A percentile compares a stretch with the other conserved stretches of the same genome.
Evolutionary conservation across 495 filamentous ascomycete genomes (phyloP).

Genomic region (Glutinoglossum americanum): DNA sequence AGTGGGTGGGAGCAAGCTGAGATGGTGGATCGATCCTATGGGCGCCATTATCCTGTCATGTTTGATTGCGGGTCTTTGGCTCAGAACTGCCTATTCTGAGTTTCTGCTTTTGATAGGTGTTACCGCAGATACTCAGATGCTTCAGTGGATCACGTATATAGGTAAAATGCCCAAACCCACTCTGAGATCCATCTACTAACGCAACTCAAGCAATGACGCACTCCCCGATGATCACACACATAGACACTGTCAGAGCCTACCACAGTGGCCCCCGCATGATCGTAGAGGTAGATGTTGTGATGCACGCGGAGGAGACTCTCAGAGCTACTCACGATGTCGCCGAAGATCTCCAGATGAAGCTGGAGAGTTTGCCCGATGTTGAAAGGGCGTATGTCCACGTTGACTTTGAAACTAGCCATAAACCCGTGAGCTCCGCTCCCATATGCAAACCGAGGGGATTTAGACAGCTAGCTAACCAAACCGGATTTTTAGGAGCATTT

Average conservation of each 20-base stretch:
- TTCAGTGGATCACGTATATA: slow-evolving; percentile 92
- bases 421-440: slow-evolving; percentile 29
- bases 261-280: slow-evolving; percentile 78
- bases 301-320: slow-evolving; percentile 46
- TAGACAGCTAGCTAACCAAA: neutral
- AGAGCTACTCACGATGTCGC: slow-evolving; percentile 78
- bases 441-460: no score
- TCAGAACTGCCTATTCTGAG: slow-evolving; percentile 66
- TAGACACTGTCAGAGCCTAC: slow-evolving; percentile 89
- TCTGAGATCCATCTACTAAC: neutral
- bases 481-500: slow-evolving; percentile 27
- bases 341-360: slow-evolving; percentile 82
- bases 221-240: slow-evolving; percentile 52
- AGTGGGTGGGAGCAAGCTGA: slow-evolving; percentile 64
- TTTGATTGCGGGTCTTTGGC: slow-evolving; percentile 59
- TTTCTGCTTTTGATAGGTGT: slow-evolving; percentile 82
- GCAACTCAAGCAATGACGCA: slow-evolving; percentile 51
- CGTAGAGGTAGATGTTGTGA: slow-evolving; percentile 77
- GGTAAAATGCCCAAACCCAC: slow-evolving; percentile 24
- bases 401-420: slow-evolving; percentile 94
- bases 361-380: slow-evolving; percentile 79
- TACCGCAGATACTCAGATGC: slow-evolving; percentile 60
- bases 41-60: slow-evolving; percentile 70
- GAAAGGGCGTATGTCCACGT: slow-evolving; percentile 95
- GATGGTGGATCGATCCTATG: slow-evolving; percentile 90